Percentiles rank a stretch among this genome's conserved stretches.
Evolutionary conservation across 768 basidiomycete genomes (phyloP).

Genomic region (Crepidotus variabilis): DNA sequence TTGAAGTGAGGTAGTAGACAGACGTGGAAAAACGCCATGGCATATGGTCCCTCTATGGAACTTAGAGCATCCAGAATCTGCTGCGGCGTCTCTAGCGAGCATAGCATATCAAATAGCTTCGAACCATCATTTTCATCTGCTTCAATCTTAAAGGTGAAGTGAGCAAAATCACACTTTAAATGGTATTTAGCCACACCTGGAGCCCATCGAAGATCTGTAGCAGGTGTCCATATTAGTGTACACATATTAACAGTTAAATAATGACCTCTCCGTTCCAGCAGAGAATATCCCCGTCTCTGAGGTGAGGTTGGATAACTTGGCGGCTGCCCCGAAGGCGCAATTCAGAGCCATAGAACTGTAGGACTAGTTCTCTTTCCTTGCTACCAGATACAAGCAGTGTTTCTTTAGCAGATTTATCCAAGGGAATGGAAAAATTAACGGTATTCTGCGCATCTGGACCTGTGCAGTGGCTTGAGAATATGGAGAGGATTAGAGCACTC

Average conservation of each 20-base stretch:
- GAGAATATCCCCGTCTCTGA: slow-evolving; percentile 50
- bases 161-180: not conserved
- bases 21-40: slow-evolving; percentile 77
- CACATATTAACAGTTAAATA: not conserved
- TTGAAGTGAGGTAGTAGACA: not conserved
- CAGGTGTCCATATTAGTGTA: not conserved
- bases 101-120: slow-evolving; percentile 39
- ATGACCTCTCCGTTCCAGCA: slow-evolving; percentile 87
- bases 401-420: not conserved
- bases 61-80: slow-evolving; percentile 52
- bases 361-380: slow-evolving; percentile 13
- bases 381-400: not conserved
- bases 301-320: slow-evolving; percentile 68
- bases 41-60: slow-evolving; percentile 80
- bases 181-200: slow-evolving; percentile 37
- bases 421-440: slow-evolving; percentile 5
- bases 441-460: slow-evolving; percentile 62
- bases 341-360: slow-evolving; percentile 72
- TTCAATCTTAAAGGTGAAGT: slow-evolving; percentile 38
- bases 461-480: slow-evolving; percentile 20
- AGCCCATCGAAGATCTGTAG: slow-evolving; percentile 71
- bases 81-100: slow-evolving; percentile 25
- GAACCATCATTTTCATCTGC: slow-evolving; percentile 70
- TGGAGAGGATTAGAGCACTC: not conserved
- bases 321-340: slow-evolving; percentile 63